Conservation (phyloP, 2,329 filamentous ascomycete genomes). For the Sphaceloma murrayae region DNA sequence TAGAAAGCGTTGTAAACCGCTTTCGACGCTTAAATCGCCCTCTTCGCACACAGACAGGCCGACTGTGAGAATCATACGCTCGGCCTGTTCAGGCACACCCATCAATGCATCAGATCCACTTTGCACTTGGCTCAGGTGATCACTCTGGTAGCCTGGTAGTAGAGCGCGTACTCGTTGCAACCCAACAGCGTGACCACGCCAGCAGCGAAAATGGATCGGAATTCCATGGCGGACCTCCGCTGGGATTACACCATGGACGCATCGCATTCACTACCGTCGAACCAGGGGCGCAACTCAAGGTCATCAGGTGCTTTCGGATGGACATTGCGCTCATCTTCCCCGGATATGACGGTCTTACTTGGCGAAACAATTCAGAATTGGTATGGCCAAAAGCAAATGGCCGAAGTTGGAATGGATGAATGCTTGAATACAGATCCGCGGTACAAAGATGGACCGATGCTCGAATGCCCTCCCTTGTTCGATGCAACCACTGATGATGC, state of each 20-base stretch:
- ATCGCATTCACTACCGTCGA: neutral
- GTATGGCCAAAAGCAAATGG: too few relatives aligned
- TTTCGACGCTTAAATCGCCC: slow-evolving; percentile 16
- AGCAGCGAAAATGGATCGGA: neutral
- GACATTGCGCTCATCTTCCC: neutral
- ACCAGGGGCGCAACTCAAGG: neutral
- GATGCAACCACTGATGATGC: neutral
- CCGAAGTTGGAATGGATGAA: too few relatives aligned
- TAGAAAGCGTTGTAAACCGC: slow-evolving; percentile 17
- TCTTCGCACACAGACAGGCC: slow-evolving; percentile 16
- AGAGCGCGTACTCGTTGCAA: slow-evolving; percentile 19
- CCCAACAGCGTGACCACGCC: slow-evolving; percentile 17
- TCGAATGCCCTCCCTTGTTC: too few relatives aligned
- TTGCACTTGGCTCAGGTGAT: slow-evolving; percentile 12
- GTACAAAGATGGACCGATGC: neutral
- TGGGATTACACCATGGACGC: slow-evolving; percentile 13
- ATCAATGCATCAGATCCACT: too few relatives aligned
- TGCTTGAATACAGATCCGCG: neutral
- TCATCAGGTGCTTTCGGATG: too few relatives aligned
- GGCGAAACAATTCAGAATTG: too few relatives aligned
- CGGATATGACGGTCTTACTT: neutral
- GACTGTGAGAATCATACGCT: slow-evolving; percentile 21
- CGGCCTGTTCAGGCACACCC: slow-evolving; percentile 16
- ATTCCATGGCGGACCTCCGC: neutral
- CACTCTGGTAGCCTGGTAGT: neutral